Evolutionary conservation across 2,329 filamentous ascomycete species (phyloP).

Genomic region (Albophoma yamanashiensis): DNA sequence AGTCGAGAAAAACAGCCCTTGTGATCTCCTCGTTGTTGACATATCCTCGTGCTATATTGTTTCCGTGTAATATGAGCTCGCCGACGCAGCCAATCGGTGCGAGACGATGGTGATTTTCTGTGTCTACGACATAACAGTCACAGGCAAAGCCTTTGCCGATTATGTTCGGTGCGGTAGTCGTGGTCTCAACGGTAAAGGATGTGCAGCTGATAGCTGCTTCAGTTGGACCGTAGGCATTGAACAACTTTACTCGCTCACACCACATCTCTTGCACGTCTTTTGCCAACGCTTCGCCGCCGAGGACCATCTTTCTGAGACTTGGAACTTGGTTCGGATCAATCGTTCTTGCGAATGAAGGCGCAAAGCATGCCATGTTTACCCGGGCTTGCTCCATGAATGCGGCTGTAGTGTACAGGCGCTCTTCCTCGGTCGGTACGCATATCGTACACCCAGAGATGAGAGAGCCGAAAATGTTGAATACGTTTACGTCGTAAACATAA

Average conservation of each 20-base stretch:
- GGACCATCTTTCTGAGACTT: background rate
- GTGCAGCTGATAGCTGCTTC: background rate
- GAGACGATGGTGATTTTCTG: background rate
- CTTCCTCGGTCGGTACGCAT: background rate
- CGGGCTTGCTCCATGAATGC: slow-evolving; percentile 1
- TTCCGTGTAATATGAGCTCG: slow-evolving; percentile 5
- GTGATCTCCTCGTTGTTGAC: slow-evolving; percentile 5
- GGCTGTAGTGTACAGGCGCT: slow-evolving; percentile 1
- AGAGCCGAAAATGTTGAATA: background rate
- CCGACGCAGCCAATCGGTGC: slow-evolving; percentile 3
- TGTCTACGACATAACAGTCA: slow-evolving; percentile 1
- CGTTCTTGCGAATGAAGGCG: slow-evolving; percentile 2
- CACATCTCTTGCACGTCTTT: background rate
- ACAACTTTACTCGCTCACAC: background rate
- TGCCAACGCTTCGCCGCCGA: background rate
- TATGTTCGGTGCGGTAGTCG: background rate
- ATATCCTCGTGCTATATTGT: slow-evolving; percentile 3
- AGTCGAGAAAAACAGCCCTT: slow-evolving; percentile 2
- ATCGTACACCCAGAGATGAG: background rate
- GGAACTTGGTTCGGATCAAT: slow-evolving; percentile 1
- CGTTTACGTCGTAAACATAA: background rate
- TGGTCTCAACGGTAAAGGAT: background rate
- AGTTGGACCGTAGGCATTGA: background rate
- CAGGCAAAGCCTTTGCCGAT: slow-evolving; percentile 1
- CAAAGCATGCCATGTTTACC: slow-evolving; percentile 2